Evolutionary conservation across 2,329 filamentous ascomycete species (phyloP).

Genomic region (Zymoseptoria tritici): DNA sequence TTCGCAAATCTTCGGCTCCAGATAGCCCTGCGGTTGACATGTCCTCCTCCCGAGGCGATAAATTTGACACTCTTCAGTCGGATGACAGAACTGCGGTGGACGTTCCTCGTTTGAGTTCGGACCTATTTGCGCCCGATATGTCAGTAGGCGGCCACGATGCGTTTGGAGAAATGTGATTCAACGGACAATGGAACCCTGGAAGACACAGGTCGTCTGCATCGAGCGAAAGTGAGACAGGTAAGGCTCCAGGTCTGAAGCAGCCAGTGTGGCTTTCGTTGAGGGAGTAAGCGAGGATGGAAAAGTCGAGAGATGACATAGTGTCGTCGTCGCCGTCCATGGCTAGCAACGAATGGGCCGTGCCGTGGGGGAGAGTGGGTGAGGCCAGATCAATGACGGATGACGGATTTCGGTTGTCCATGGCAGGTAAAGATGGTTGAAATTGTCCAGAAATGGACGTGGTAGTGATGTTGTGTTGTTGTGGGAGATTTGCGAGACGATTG

Average conservation of each 20-base stretch:
- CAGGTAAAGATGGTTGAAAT: background rate
- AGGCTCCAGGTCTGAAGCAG: conserved; percentile 20
- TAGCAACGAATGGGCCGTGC: background rate
- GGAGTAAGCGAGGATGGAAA: conserved; percentile 15
- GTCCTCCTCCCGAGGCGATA: conserved; percentile 15
- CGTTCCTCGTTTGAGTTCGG: conserved; percentile 20
- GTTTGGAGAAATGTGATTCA: background rate
- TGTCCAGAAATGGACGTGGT: background rate
- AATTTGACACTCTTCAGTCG: conserved; percentile 19
- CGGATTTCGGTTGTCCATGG: background rate
- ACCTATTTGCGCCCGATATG: conserved; percentile 8
- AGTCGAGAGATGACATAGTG: conserved; percentile 20
- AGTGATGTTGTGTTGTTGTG: background rate
- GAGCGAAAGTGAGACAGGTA: conserved; percentile 20
- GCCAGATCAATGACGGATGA: background rate
- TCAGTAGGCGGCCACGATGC: background rate
- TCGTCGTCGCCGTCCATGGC: background rate
- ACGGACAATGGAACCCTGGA: conserved; percentile 23
- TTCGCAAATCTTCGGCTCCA: conserved; percentile 47
- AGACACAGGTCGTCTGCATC: conserved; percentile 25
- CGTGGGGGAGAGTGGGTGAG: background rate
- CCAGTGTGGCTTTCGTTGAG: conserved; percentile 17
- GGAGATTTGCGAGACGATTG: background rate
- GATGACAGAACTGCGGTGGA: conserved; percentile 29
- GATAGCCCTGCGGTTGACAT: conserved; percentile 31